Percentiles rank a stretch among this genome's conserved stretches.
Evolutionary conservation across 2,329 filamentous ascomycete species (phyloP).

Genomic region (Hypoxylon sp.): DNA sequence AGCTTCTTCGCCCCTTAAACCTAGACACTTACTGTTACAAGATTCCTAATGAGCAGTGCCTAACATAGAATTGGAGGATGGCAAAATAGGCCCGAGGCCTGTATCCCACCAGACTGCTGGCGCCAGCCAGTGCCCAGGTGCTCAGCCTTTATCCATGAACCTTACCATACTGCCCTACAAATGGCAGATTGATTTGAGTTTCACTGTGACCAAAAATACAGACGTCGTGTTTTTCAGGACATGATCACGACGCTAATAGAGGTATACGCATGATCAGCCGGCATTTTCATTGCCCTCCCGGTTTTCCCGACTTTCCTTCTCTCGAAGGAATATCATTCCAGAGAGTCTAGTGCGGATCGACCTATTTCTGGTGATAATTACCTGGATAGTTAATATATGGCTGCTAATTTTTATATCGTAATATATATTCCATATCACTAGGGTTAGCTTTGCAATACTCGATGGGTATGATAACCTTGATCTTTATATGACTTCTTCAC

Average conservation of each 20-base stretch:
- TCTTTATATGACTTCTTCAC: constrained; percentile 17
- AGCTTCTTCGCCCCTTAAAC: constrained; percentile 14
- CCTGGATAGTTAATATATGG: neutral
- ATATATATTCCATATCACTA: constrained; percentile 6
- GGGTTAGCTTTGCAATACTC: constrained; percentile 8
- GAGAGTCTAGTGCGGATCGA: neutral
- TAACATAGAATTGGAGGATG: constrained; percentile 11
- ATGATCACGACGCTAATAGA: constrained; percentile 10
- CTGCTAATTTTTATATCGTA: constrained; percentile 6
- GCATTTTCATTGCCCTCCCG: constrained; percentile 6
- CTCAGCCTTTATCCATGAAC: constrained; percentile 23
- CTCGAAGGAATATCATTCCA: constrained; percentile 9
- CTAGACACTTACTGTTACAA: neutral
- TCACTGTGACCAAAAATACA: constrained; percentile 27
- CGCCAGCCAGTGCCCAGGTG: constrained; percentile 33
- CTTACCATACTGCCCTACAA: constrained; percentile 5
- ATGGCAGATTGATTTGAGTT: constrained; percentile 5
- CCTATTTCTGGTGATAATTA: constrained; percentile 12
- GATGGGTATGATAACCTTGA: constrained; percentile 9
- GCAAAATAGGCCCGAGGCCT: constrained; percentile 33
- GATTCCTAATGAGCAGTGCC: neutral
- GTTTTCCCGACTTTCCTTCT: constrained; percentile 1
- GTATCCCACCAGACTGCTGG: constrained; percentile 28
- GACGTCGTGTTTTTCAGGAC: neutral
- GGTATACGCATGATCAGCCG: constrained; percentile 6